Conservation (phyloP, 805 yeast species). For the Metschnikowia santaceciliae region DNA sequence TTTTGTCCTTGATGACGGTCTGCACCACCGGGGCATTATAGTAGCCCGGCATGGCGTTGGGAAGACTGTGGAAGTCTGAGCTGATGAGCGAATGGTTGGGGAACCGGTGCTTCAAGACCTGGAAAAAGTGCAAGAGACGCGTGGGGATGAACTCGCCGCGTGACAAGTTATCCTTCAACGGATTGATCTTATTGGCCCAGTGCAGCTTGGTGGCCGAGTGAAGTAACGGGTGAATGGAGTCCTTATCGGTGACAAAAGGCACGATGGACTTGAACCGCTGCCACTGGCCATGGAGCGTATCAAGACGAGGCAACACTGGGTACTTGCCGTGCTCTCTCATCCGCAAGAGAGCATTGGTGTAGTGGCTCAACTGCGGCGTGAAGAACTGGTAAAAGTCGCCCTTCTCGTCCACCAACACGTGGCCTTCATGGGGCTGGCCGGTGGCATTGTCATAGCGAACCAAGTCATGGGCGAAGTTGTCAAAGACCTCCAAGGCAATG, state of each 20-base stretch:
- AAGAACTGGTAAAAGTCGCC: conserved; percentile 76
- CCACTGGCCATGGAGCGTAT: conserved; percentile 20
- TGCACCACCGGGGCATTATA: conserved; percentile 77
- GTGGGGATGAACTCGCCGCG: conserved; percentile 84
- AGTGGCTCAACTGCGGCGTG: conserved; percentile 55
- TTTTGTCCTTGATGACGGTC: conserved; percentile 61
- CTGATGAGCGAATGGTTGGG: conserved; percentile 74
- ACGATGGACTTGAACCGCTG: conserved; percentile 25
- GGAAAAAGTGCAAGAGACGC: conserved; percentile 59
- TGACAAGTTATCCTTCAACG: conserved; percentile 62
- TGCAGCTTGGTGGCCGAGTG: conserved; percentile 42
- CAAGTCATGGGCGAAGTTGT: conserved; percentile 79
- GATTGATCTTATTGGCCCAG: conserved; percentile 50
- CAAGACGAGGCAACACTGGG: conserved; percentile 31
- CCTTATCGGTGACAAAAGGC: conserved; percentile 28
- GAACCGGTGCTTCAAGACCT: conserved; percentile 56
- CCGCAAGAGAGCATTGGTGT: conserved; percentile 52
- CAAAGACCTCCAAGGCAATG: conserved; percentile 78
- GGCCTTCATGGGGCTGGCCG: conserved; percentile 69
- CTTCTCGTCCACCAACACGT: conserved; percentile 64
- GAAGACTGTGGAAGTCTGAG: conserved; percentile 58
- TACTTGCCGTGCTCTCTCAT: conserved; percentile 47
- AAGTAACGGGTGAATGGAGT: conserved; percentile 55
- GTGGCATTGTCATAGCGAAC: conserved; percentile 68
- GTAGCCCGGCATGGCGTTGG: conserved; percentile 49